A percentile compares a stretch with the other conserved stretches of the same genome.
Conservation (phyloP, 139 green algal species). For the Nannochloris sp. region DNA sequence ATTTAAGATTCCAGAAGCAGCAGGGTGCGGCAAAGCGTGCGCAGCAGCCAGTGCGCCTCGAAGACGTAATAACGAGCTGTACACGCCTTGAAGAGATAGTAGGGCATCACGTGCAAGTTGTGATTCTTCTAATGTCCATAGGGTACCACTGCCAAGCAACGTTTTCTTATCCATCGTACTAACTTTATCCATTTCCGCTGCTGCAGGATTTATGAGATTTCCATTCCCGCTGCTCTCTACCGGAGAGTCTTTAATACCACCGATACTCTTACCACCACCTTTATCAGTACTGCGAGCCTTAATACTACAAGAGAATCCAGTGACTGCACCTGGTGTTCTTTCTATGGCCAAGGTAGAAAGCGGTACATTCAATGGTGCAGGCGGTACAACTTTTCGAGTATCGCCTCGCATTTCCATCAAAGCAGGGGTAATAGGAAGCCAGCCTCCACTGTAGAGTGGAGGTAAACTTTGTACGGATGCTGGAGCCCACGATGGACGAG, state of each 20-base stretch:
- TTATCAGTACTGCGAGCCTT: too few relatives aligned
- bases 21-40: background rate
- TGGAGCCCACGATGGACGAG: background rate
- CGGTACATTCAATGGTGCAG: background rate
- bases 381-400: background rate
- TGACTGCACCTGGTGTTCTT: background rate
- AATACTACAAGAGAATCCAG: background rate
- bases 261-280: too few relatives aligned
- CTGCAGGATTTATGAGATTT: too few relatives aligned
- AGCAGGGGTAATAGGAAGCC: background rate
- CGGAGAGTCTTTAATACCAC: too few relatives aligned
- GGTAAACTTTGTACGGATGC: background rate
- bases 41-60: background rate
- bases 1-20: background rate
- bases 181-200: too few relatives aligned
- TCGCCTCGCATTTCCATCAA: background rate
- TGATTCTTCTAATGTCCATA: slow-evolving; percentile 2
- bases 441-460: background rate
- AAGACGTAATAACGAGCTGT: background rate
- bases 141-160: background rate
- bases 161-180: too few relatives aligned
- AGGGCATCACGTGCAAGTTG: background rate
- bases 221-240: too few relatives aligned
- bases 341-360: background rate
- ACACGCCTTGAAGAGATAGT: background rate